These are phyloP conservation scores for Hypoxylon rubiginosum DNA, from an alignment of 2,329 filamentous ascomycete genomes.

Conservation along the genomic window DNA sequence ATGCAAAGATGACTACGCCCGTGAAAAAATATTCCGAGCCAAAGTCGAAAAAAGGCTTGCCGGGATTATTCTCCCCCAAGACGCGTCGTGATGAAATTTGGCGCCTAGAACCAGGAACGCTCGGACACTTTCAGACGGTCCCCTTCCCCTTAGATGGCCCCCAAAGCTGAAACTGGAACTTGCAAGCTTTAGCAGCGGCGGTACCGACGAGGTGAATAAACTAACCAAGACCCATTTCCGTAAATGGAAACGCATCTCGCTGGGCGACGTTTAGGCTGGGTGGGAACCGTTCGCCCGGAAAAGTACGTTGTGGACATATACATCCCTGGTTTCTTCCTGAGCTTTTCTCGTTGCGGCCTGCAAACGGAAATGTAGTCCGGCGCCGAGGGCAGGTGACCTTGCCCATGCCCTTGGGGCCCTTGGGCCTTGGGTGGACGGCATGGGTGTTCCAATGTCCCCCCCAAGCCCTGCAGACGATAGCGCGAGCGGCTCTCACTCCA, in stretches of 20 bases:
- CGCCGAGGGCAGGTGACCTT: conserved; percentile 42
- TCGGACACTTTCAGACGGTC: conserved; percentile 20
- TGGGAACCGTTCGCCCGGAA: conserved; percentile 40
- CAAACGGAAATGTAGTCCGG: conserved; percentile 44
- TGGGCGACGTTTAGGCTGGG: conserved; percentile 32
- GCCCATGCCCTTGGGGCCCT: conserved; percentile 37
- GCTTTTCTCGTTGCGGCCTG: conserved; percentile 32
- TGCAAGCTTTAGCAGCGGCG: conserved; percentile 3
- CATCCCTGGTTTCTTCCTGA: conserved; percentile 30
- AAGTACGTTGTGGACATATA: conserved; percentile 25
- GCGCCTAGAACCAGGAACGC: conserved; percentile 27
- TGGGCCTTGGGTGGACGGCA: too few species aligned
- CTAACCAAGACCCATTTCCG: conserved; percentile 25
- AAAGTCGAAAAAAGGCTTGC: conserved; percentile 16
- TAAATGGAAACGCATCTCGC: conserved; percentile 33
- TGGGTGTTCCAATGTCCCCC: conserved; percentile 18
- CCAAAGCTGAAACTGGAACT: conserved; percentile 24
- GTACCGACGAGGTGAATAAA: conserved; percentile 26
- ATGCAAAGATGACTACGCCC: conserved; percentile 18
- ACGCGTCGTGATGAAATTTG: conserved; percentile 34
- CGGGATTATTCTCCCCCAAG: background rate
- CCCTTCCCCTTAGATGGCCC: conserved; percentile 25
- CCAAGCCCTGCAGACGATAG: conserved; percentile 43
- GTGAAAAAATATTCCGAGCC: conserved; percentile 36
- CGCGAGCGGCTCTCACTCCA: conserved; percentile 42